Percentiles rank a stretch among this genome's conserved stretches.
Conservation (phyloP, 805 yeast species). For the Priceomyces haplophilus region DNA sequence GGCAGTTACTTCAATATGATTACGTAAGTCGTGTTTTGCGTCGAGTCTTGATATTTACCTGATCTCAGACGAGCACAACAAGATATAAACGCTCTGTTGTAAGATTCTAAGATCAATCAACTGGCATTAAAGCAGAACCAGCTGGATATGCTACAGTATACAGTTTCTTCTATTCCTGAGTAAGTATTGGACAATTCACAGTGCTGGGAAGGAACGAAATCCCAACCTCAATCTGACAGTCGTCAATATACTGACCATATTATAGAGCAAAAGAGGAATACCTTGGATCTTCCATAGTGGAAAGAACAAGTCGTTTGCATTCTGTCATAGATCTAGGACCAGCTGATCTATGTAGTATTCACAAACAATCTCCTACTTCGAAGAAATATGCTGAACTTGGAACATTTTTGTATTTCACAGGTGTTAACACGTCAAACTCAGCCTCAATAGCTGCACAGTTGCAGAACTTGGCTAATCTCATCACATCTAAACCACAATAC, state of each 20-base stretch:
- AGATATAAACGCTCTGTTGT: not conserved
- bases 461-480: slow-evolving; percentile 63
- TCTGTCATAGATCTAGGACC: slow-evolving; percentile 69
- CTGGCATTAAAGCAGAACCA: slow-evolving; percentile 1
- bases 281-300: slow-evolving; percentile 58
- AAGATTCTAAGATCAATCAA: not conserved
- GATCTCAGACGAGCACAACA: slow-evolving; percentile 3
- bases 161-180: slow-evolving; percentile 40
- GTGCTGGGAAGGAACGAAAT: no score
- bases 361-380: slow-evolving; percentile 39
- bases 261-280: slow-evolving; percentile 49
- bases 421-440: slow-evolving; percentile 71
- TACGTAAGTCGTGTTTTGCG: slow-evolving; percentile 3
- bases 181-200: slow-evolving; percentile 14
- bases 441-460: slow-evolving; percentile 76
- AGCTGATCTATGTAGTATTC: slow-evolving; percentile 57
- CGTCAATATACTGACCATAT: slow-evolving; percentile 15
- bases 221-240: no score
- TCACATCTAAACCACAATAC: slow-evolving; percentile 56
- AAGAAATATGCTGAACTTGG: slow-evolving; percentile 53
- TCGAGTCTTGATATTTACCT: slow-evolving; percentile 1
- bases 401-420: slow-evolving; percentile 70
- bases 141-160: slow-evolving; percentile 31
- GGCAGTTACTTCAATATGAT: not conserved
- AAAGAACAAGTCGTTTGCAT: slow-evolving; percentile 58